Conservation (phyloP, 2,329 filamentous ascomycete species). For the Lachnellula subtilissima region DNA sequence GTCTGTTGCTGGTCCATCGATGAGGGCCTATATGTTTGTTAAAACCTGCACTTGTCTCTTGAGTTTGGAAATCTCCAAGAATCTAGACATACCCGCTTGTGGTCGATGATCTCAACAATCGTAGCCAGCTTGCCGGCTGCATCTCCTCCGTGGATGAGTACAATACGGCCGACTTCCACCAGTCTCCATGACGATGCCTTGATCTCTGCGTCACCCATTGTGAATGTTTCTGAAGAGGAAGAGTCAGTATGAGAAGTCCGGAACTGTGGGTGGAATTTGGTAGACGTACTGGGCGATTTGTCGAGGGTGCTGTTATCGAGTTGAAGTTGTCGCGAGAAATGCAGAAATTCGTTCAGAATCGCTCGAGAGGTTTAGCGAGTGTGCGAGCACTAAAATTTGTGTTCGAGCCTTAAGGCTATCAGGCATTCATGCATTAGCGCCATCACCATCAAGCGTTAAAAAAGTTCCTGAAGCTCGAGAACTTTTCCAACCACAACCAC, state of each 20-base stretch:
- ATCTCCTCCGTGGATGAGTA: constrained; percentile 78
- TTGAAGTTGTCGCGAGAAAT: constrained; percentile 15
- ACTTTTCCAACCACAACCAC: constrained; percentile 7
- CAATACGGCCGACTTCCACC: constrained; percentile 97
- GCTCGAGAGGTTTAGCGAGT: constrained; percentile 11
- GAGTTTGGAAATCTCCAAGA: constrained; percentile 4
- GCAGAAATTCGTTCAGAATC: constrained; percentile 14
- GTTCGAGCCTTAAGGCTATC: constrained; percentile 1
- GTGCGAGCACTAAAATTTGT: constrained; percentile 16
- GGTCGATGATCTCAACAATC: constrained; percentile 99
- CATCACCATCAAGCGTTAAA: not conserved
- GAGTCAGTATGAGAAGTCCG: constrained; percentile 24
- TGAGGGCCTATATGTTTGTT: constrained; percentile 66
- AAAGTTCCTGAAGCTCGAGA: constrained; percentile 1
- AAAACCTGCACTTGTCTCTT: constrained; percentile 20
- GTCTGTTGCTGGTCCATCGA: constrained; percentile 88
- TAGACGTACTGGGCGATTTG: constrained; percentile 30
- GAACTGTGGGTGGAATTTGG: constrained; percentile 14
- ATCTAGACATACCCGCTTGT: constrained; percentile 91
- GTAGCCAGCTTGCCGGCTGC: constrained; percentile 82
- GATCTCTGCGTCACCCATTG: constrained; percentile 79
- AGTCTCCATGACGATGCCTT: constrained; percentile 84
- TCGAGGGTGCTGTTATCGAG: constrained; percentile 27
- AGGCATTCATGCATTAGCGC: constrained; percentile 17
- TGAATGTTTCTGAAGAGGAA: constrained; percentile 49